phyloP scores from a whole-genome alignment of 2,329 filamentous ascomycete species.

The Pseudogymnoascus sp. region DNA sequence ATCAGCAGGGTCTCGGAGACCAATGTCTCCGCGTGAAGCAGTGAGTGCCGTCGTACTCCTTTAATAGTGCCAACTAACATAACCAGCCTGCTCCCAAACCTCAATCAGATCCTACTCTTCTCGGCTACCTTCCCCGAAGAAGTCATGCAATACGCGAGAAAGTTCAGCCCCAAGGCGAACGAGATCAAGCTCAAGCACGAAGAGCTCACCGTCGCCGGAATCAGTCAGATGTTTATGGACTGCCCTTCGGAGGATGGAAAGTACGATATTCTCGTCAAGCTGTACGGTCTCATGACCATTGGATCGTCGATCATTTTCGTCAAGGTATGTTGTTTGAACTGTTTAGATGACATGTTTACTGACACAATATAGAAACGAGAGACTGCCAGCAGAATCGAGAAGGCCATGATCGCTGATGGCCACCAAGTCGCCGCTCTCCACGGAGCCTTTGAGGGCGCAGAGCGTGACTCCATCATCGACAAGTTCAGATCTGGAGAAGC shows the following conservation, averaged over 20 bases:
- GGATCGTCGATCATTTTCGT: slow-evolving; percentile 98
- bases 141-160: slow-evolving; percentile 74
- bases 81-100: slow-evolving; percentile 52
- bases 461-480: slow-evolving; percentile 78
- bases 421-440: slow-evolving; percentile 89
- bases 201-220: slow-evolving; percentile 91
- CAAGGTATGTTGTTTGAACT: slow-evolving; percentile 49
- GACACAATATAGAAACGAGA: slow-evolving; percentile 58
- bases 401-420: slow-evolving; percentile 77
- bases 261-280: slow-evolving; percentile 79
- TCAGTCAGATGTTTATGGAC: slow-evolving; percentile 97
- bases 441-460: slow-evolving; percentile 74
- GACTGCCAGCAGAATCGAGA: slow-evolving; percentile 78
- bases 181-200: slow-evolving; percentile 81
- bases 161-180: slow-evolving; percentile 81
- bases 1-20: slow-evolving; percentile 89
- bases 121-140: slow-evolving; percentile 88
- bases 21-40: slow-evolving; percentile 86
- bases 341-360: not conserved
- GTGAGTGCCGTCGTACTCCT: slow-evolving; percentile 43
- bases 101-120: slow-evolving; percentile 85
- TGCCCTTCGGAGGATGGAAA: slow-evolving; percentile 76
- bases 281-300: slow-evolving; percentile 94
- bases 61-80: slow-evolving; percentile 13
- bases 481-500: slow-evolving; percentile 79